Base-by-base conservation (phyloP, 1,139 yeast species). In the Wickerhamomyces sp. region DNA sequence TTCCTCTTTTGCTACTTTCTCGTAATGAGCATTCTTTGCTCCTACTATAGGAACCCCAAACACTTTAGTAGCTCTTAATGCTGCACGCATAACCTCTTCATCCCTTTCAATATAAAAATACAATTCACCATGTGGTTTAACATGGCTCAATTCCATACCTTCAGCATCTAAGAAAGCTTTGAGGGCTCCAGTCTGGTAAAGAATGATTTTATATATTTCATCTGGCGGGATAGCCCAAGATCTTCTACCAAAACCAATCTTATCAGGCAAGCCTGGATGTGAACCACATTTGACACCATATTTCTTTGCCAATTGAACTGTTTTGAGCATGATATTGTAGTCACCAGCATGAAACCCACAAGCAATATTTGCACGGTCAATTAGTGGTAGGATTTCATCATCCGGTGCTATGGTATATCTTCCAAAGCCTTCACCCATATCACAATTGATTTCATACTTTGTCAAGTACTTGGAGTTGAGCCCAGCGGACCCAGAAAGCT, bases 331-430 rank as follows among this genome's bases (percentile, higher is more conserved):
- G 22, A 57, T 63, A 27, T 52, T 54, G 33, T 59, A 59, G 42
- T 64, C 68, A 14, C 69, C 68, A 29, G 68, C 70, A 47, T 65
- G 70, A 26, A 60, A 64, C 2, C 70, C 70, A 50, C 70, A 65
- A 6, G 70, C 70, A 41, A 65, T 47, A 43, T 65, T 65, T 13
- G 69, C 70, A n/a, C 59, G 51, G 45, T 64, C 68, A 38, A 65
- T 64, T 14, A 52, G 47, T 15, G 67, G 67, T 67, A 65, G 64
- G 28, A 65, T 59, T 25, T 65, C 68, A 19, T 61, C 67, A 44
- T 65, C 70, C 4, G 67, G 68, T 1, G 66, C 70, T 60, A 65
- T 57, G 41, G 50, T 60, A 59, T 64, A 65, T 17, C 57, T 60
- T 5, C 70, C 70, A 47, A 48, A 65, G 0, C 67, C 70, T 56